These are phyloP conservation scores for Umbilicaria muhlenbergii DNA, from an alignment of 495 filamentous ascomycete species.

Conservation along the genomic window DNA sequence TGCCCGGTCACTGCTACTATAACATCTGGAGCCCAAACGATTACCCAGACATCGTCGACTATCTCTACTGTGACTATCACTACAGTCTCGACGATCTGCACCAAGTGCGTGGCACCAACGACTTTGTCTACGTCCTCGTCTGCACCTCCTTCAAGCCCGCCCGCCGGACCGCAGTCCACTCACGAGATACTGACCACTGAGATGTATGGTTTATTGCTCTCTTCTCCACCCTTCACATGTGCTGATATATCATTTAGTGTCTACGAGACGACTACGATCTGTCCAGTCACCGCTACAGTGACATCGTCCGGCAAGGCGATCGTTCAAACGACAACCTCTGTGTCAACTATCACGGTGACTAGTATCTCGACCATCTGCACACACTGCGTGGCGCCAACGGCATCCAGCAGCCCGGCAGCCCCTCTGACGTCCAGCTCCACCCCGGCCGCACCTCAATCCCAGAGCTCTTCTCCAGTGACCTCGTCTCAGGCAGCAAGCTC, in stretches of 20 bases:
- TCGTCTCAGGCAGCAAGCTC: too few species aligned
- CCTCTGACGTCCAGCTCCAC: too few species aligned
- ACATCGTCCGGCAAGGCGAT: neutral
- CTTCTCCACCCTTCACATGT: neutral
- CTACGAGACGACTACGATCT: slow-evolving; percentile 7
- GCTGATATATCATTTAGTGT: slow-evolving; percentile 1
- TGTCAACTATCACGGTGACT: slow-evolving; percentile 8
- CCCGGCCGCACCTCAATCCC: too few species aligned
- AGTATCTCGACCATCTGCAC: slow-evolving; percentile 7
- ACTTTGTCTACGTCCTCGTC: neutral
- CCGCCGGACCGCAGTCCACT: neutral
- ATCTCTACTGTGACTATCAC: slow-evolving; percentile 7
- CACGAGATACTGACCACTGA: too few species aligned
- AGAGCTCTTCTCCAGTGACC: too few species aligned
- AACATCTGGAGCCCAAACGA: neutral
- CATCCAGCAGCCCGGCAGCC: neutral
- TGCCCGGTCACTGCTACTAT: slow-evolving; percentile 10
- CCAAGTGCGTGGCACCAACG: slow-evolving; percentile 4
- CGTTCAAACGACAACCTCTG: neutral
- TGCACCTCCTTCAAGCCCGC: neutral
- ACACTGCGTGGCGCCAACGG: slow-evolving; percentile 2
- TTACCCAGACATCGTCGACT: neutral
- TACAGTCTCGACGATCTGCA: slow-evolving; percentile 6
- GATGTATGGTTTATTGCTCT: neutral
- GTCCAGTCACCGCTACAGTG: slow-evolving; percentile 9